phyloP scores from a whole-genome alignment of 768 basidiomycete species.

The Clavaria fumosa region DNA sequence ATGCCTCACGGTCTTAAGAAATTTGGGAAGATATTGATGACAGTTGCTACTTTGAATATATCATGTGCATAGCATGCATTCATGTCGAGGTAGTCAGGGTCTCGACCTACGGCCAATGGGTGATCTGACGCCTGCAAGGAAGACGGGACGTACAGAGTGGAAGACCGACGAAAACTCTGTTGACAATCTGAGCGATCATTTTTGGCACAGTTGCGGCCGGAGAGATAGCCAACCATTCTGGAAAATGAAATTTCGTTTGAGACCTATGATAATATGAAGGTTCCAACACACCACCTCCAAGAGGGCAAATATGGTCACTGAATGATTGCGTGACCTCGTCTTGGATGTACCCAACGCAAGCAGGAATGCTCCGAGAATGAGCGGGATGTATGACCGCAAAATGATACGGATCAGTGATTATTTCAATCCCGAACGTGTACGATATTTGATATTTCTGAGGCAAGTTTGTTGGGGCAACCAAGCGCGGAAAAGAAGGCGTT shows the following conservation, averaged over 20 bases:
- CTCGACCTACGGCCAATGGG: slow-evolving; percentile 12
- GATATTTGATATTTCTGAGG: slow-evolving; percentile 1
- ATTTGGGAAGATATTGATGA: slow-evolving; percentile 20
- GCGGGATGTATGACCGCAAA: not conserved
- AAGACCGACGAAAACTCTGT: slow-evolving; percentile 17
- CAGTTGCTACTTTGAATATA: slow-evolving; percentile 14
- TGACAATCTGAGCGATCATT: slow-evolving; percentile 14
- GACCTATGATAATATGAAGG: not conserved
- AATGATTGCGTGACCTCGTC: slow-evolving; percentile 5
- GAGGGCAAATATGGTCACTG: not conserved
- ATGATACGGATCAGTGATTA: not conserved
- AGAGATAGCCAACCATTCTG: slow-evolving; percentile 12
- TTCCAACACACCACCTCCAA: not conserved
- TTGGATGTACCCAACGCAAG: slow-evolving; percentile 1
- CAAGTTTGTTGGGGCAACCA: no score
- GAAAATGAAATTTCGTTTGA: not conserved
- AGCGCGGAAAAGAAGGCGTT: not conserved
- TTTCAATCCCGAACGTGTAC: slow-evolving; percentile 4
- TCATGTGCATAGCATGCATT: slow-evolving; percentile 19
- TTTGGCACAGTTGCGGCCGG: slow-evolving; percentile 9
- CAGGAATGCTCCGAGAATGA: slow-evolving; percentile 1
- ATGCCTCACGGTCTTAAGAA: slow-evolving; percentile 25
- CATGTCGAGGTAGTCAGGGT: slow-evolving; percentile 17
- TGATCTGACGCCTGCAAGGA: no score
- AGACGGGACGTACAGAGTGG: slow-evolving; percentile 12